Percentiles rank a stretch among this genome's conserved stretches.
Evolutionary conservation across 2,329 filamentous ascomycete genomes (phyloP).

Genomic region (Aureobasidium sp.): DNA sequence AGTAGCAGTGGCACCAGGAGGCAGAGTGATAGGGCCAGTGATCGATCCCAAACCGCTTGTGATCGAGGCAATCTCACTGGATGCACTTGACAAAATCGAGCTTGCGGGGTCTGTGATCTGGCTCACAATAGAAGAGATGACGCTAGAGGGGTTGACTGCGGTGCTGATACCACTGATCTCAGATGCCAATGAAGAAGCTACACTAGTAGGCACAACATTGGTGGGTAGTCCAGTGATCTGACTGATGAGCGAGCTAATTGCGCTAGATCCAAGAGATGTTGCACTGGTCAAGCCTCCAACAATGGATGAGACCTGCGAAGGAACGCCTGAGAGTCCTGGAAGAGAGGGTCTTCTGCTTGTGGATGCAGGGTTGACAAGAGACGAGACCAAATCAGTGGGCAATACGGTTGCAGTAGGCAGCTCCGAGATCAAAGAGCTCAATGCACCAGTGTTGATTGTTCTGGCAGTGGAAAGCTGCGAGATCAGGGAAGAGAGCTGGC

Average conservation of each 20-base stretch:
- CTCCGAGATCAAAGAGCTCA: slow-evolving; percentile 7
- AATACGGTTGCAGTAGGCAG: not conserved
- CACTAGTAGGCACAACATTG: not conserved
- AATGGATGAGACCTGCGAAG: not conserved
- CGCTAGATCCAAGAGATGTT: not conserved
- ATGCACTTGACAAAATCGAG: not conserved
- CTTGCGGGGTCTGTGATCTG: not conserved
- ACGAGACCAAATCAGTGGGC: not conserved
- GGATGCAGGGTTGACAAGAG: not conserved
- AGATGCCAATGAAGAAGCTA: not conserved
- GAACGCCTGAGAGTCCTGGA: not conserved
- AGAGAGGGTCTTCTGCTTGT: not conserved
- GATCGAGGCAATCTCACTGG: not conserved
- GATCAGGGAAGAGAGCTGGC: slow-evolving; percentile 5
- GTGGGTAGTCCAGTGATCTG: not conserved
- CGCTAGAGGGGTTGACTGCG: not conserved
- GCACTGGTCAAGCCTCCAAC: not conserved
- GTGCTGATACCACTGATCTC: not conserved
- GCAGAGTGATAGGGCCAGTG: not conserved
- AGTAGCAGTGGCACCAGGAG: not conserved
- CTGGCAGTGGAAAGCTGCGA: not conserved
- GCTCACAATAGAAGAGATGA: not conserved
- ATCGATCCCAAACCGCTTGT: not conserved
- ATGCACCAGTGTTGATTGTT: not conserved
- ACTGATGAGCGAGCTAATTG: not conserved